Conservation (phyloP, 2,329 filamentous ascomycete species). For the Pseudocercospora musae region DNA sequence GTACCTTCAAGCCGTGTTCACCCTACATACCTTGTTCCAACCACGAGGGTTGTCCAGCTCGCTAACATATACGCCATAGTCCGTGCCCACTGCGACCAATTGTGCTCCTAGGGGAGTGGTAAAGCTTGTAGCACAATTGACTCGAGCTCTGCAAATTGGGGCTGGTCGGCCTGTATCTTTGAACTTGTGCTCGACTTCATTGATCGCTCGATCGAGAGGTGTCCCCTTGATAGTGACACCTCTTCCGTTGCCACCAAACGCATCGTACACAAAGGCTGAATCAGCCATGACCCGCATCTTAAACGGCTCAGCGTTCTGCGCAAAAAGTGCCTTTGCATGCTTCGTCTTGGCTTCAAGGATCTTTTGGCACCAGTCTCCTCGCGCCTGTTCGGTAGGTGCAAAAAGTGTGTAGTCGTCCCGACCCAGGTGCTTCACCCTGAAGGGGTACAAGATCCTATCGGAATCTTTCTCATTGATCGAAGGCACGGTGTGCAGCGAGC, state of each 20-base stretch:
- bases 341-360: constrained; percentile 93
- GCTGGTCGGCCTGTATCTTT: constrained; percentile 63
- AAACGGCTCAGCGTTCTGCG: constrained; percentile 96
- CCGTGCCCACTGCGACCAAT: constrained; percentile 91
- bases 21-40: constrained; percentile 72
- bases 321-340: constrained; percentile 81
- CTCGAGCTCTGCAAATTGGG: constrained; percentile 76
- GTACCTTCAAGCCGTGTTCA: background rate
- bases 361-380: constrained; percentile 86
- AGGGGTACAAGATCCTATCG: constrained; percentile 81
- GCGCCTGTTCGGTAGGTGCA: constrained; percentile 69
- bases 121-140: constrained; percentile 93
- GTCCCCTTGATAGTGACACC: constrained; percentile 83
- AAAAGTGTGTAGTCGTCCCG: constrained; percentile 91
- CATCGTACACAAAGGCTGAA: constrained; percentile 80
- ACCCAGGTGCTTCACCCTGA: constrained; percentile 92
- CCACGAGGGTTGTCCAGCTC: constrained; percentile 85
- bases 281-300: constrained; percentile 87
- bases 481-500: constrained; percentile 46
- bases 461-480: constrained; percentile 63
- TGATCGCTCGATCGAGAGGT: constrained; percentile 84
- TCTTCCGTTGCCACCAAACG: constrained; percentile 51
- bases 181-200: constrained; percentile 78
- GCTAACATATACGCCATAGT: constrained; percentile 88
- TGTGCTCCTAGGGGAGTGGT: constrained; percentile 69